Base-by-base conservation (phyloP, 768 basidiomycete species). In the Suillus weaverae region DNA sequence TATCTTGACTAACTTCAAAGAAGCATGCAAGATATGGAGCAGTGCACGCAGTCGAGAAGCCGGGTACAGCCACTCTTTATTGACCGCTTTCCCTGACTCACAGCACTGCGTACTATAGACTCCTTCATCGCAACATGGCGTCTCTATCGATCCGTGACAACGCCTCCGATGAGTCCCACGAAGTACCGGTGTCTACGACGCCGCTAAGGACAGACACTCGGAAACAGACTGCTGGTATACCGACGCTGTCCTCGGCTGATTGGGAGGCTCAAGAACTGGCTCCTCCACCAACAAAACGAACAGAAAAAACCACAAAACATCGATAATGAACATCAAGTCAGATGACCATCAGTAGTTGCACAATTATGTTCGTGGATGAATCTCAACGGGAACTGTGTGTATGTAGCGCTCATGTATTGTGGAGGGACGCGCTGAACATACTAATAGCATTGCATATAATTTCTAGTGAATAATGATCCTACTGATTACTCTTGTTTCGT, bases 11-110 rank as follows among this genome's bases (percentile, higher is more conserved):
- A 84, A 89, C 66, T 92, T 94, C 80, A 90, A 87, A 73, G 89
- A 90, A 61, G 82, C 82, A 3, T 95, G 92, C 73, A 85, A 85
- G 69, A 81, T 82, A 5, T 97, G 94, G 91, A 87, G 86, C 56
- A 83, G 85, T 51, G 79, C 82, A 20, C 82, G 96, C 48, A 85
- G 88, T 65, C 84, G 88, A 57, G 93, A 96, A 74, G 81, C 92
- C 33, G 87, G 88, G 92, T 94, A 70, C 75, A 89, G 70, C 60
- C 4, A 70, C 61, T 3, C 18, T 61, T 7, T n/a, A 33, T 53
- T 8, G 5, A 36, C 3, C 6, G 4, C 26, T 39, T 20, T 32
- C 43, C 36, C 43, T 14, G 10, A 14, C 22, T 32, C 26, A 48
- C 11, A 14, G 35, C 33, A 43, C 44, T 33, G 66, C 33, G 20